phyloP scores from a whole-genome alignment of 2,329 filamentous ascomycete genomes.

The Pseudodiploospora longispora region DNA sequence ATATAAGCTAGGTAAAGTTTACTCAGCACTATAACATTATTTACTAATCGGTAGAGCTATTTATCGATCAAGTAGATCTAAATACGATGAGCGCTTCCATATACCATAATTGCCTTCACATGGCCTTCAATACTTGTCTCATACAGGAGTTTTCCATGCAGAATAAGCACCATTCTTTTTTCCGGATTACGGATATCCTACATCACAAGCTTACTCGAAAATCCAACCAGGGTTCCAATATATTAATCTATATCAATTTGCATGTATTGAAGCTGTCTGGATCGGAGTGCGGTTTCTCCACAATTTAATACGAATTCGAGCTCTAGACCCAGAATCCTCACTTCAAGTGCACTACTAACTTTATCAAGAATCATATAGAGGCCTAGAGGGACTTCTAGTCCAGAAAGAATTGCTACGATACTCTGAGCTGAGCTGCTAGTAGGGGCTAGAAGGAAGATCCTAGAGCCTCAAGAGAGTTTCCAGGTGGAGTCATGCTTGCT shows the following conservation, averaged over 20 bases:
- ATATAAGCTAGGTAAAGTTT: constrained; percentile 44
- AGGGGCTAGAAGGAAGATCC: constrained; percentile 22
- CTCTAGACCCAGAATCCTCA: constrained; percentile 37
- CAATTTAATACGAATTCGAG: constrained; percentile 36
- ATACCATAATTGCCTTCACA: constrained; percentile 27
- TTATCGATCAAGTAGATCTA: constrained; percentile 42
- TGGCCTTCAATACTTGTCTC: constrained; percentile 13
- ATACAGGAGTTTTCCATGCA: constrained; percentile 19
- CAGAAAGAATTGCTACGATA: constrained; percentile 24
- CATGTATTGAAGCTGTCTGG: constrained; percentile 41
- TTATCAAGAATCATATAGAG: not conserved
- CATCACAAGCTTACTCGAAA: constrained; percentile 35
- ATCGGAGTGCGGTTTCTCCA: constrained; percentile 24
- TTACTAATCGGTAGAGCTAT: constrained; percentile 39
- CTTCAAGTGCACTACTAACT: constrained; percentile 16
- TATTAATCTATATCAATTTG: constrained; percentile 35
- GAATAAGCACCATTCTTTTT: constrained; percentile 29
- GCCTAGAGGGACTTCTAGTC: constrained; percentile 14
- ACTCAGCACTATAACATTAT: constrained; percentile 42
- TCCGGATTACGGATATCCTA: constrained; percentile 6
- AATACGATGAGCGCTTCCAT: constrained; percentile 9
- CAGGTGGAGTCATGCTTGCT: not conserved
- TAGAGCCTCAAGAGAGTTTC: constrained; percentile 1
- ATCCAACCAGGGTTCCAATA: constrained; percentile 38
- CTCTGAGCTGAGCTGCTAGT: constrained; percentile 11